These are phyloP conservation scores for Speleostelium caveatum DNA, from an alignment of 78 protist species.

Conservation along the genomic window DNA sequence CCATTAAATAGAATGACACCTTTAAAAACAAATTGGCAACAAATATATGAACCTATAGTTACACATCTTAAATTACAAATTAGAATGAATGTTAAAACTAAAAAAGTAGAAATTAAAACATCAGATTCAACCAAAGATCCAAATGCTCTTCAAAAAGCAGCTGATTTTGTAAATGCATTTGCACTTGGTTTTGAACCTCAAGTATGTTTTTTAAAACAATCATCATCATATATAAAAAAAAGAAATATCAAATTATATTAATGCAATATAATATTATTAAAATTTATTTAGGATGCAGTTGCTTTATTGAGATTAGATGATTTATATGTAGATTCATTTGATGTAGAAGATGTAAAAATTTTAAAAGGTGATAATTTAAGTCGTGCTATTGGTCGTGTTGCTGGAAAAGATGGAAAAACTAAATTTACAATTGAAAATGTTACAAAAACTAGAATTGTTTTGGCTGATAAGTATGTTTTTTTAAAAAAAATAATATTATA, in stretches of 20 bases:
- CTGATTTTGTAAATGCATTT: slow-evolving; percentile 96
- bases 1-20: slow-evolving; percentile 93
- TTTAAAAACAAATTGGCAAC: slow-evolving; percentile 92
- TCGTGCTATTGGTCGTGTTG: slow-evolving; percentile 99
- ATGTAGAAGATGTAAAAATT: slow-evolving; percentile 95
- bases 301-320: slow-evolving; percentile 99
- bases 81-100: slow-evolving; percentile 91
- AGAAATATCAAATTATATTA: background rate
- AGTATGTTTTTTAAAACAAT: slow-evolving; percentile 24
- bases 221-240: background rate
- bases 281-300: slow-evolving; percentile 95
- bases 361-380: slow-evolving; percentile 97
- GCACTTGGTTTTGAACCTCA: slow-evolving; percentile 95
- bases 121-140: slow-evolving; percentile 85
- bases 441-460: slow-evolving; percentile 97
- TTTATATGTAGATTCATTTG: slow-evolving; percentile 97
- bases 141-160: slow-evolving; percentile 92
- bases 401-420: slow-evolving; percentile 98
- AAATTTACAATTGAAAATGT: slow-evolving; percentile 98
- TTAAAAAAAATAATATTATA: background rate
- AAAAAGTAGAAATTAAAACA: slow-evolving; percentile 92
- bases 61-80: slow-evolving; percentile 94
- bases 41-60: slow-evolving; percentile 97
- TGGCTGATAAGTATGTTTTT: slow-evolving; percentile 93
- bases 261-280: too few species aligned